Evolutionary conservation across 169 alveolate genomes (phyloP).

Genomic region (Amoebophrya sp.): DNA sequence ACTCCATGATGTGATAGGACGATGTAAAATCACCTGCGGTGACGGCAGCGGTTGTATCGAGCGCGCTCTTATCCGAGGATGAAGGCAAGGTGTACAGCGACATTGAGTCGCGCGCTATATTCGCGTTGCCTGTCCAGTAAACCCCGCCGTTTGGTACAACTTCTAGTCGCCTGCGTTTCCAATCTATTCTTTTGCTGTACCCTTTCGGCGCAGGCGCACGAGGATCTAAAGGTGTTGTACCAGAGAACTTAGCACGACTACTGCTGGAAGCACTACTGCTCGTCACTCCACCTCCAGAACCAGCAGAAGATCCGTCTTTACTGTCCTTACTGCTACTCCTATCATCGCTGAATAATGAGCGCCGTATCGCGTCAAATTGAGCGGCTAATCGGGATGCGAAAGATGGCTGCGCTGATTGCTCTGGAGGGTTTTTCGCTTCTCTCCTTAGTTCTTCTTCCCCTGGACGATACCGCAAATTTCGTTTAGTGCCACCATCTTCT

Average conservation of each 20-base stretch:
- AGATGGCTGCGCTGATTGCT: not conserved
- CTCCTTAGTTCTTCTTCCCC: not conserved
- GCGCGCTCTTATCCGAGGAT: not conserved
- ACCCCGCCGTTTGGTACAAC: not conserved
- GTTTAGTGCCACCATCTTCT: no score
- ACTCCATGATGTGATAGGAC: not conserved
- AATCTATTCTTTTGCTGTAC: not conserved
- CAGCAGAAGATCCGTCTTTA: not conserved
- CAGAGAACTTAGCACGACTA: no score
- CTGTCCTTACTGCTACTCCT: not conserved
- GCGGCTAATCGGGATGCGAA: not conserved
- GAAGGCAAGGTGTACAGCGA: slow-evolving; percentile 1
- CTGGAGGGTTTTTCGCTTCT: not conserved
- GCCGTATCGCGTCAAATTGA: not conserved
- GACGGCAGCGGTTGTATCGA: not conserved
- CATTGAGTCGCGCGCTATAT: not conserved
- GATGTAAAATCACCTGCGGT: not conserved
- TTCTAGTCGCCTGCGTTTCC: not conserved
- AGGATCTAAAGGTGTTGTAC: no score
- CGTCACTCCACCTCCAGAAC: not conserved
- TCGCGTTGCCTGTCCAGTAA: slow-evolving; percentile 9
- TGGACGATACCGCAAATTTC: not conserved
- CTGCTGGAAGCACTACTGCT: not conserved
- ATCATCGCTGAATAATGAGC: not conserved
- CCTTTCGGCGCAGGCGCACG: no score